A percentile compares a stretch with the other conserved stretches of the same genome.
Evolutionary conservation across 768 basidiomycete genomes (phyloP).

Genomic region (Suillus americanus): DNA sequence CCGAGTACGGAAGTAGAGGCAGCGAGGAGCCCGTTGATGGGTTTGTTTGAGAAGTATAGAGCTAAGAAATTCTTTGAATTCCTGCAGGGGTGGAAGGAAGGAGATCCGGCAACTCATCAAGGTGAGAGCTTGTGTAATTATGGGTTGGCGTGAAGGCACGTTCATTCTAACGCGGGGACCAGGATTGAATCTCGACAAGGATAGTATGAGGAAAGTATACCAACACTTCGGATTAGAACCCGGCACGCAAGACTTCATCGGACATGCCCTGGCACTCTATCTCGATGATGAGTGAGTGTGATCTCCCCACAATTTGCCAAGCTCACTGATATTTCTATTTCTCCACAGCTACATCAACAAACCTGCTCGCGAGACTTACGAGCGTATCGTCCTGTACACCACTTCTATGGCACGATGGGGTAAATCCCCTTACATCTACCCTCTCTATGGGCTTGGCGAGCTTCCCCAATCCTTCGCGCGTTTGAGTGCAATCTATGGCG

Average conservation of each 20-base stretch:
- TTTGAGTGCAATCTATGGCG: constrained; percentile 97
- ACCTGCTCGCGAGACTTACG: constrained; percentile 85
- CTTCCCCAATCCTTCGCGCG: constrained; percentile 98
- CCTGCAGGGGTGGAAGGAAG: constrained; percentile 92
- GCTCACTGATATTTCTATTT: constrained; percentile 12
- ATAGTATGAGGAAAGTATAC: constrained; percentile 93
- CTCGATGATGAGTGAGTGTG: constrained; percentile 89
- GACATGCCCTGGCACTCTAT: constrained; percentile 98
- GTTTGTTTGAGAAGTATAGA: constrained; percentile 96
- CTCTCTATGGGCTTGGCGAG: constrained; percentile 97
- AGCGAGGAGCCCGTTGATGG: constrained; percentile 93
- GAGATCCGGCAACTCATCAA: constrained; percentile 95
- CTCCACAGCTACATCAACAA: constrained; percentile 83
- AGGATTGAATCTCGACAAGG: constrained; percentile 88
- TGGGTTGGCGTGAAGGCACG: background rate
- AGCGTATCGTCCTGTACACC: constrained; percentile 96
- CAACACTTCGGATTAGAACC: constrained; percentile 96
- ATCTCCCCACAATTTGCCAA: background rate
- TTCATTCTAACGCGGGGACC: background rate
- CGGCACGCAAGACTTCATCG: constrained; percentile 98
- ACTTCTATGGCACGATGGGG: constrained; percentile 99
- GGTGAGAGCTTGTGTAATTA: constrained; percentile 46
- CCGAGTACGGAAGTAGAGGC: constrained; percentile 98
- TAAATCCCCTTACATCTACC: constrained; percentile 99
- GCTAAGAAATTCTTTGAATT: constrained; percentile 99